Evolutionary conservation across 2,329 filamentous ascomycete genomes (phyloP).

Genomic region (Truncatella angustata): DNA sequence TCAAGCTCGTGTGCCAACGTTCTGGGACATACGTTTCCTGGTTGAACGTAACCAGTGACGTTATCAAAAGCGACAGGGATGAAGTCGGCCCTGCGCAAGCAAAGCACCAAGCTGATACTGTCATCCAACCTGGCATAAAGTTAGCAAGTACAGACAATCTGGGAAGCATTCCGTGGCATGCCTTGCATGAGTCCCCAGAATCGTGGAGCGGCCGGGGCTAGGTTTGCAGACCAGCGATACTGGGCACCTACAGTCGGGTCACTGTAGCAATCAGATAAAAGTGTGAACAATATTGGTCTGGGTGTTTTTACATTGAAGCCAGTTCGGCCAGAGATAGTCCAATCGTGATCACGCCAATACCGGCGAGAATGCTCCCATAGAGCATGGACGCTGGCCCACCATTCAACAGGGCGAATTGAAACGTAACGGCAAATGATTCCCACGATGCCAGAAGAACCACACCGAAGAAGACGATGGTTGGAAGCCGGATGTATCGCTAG

Average conservation of each 20-base stretch:
- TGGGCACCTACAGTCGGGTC: constrained; percentile 4
- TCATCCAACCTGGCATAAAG: neutral
- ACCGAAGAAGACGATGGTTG: neutral
- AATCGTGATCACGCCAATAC: neutral
- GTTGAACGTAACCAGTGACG: neutral
- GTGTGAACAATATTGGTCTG: neutral
- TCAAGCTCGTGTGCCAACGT: neutral
- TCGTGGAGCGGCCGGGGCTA: neutral
- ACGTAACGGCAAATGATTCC: neutral
- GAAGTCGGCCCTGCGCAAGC: neutral
- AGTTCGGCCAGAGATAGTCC: constrained; percentile 1
- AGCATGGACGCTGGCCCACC: neutral
- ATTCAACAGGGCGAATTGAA: neutral
- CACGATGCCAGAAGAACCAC: neutral
- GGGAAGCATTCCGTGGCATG: neutral
- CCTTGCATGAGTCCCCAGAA: constrained; percentile 5
- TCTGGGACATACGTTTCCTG: neutral
- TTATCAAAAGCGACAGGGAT: neutral
- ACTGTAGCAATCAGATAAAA: neutral
- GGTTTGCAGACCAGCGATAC: neutral
- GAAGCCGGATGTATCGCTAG: neutral
- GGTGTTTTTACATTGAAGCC: neutral
- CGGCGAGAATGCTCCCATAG: neutral
- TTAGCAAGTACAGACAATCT: neutral
- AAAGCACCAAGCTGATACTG: neutral